Evolutionary conservation across 2,329 filamentous ascomycete species (phyloP).

Genomic region (Biscogniauxia marginata): DNA sequence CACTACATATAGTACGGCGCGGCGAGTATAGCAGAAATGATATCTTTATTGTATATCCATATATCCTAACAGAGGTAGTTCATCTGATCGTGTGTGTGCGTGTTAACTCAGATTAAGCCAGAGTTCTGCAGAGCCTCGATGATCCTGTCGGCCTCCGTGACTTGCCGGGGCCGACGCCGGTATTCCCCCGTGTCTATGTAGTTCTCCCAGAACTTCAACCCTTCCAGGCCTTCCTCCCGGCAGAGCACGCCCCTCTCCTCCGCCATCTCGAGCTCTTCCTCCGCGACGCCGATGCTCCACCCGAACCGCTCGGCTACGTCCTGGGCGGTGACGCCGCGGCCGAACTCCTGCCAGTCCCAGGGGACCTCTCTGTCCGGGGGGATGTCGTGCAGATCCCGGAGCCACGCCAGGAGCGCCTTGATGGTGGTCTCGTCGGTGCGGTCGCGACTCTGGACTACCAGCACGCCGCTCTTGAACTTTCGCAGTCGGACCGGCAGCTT

Average conservation of each 20-base stretch:
- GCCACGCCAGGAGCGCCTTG: slow-evolving; percentile 71
- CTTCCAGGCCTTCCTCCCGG: slow-evolving; percentile 88
- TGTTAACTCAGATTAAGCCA: slow-evolving; percentile 26
- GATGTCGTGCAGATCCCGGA: slow-evolving; percentile 68
- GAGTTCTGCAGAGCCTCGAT: slow-evolving; percentile 40
- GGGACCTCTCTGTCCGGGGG: slow-evolving; percentile 62
- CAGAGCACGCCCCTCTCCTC: slow-evolving; percentile 87
- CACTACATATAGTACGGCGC: too few species aligned
- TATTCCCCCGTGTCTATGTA: slow-evolving; percentile 51
- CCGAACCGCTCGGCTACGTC: slow-evolving; percentile 88
- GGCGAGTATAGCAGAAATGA: too few species aligned
- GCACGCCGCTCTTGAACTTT: slow-evolving; percentile 88
- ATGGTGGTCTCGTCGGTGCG: slow-evolving; percentile 90
- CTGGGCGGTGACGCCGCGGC: slow-evolving; percentile 83
- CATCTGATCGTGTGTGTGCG: too few species aligned
- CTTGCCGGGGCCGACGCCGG: slow-evolving; percentile 29
- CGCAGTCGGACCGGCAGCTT: slow-evolving; percentile 82
- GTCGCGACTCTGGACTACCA: slow-evolving; percentile 87
- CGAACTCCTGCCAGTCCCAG: slow-evolving; percentile 78
- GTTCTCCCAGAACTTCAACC: slow-evolving; percentile 92
- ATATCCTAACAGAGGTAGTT: too few species aligned
- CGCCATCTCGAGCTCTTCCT: slow-evolving; percentile 95
- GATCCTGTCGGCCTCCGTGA: slow-evolving; percentile 41
- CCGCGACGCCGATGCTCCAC: slow-evolving; percentile 95
- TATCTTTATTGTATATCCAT: too few species aligned